Evolutionary conservation across 1,284 basidiomycete genomes (phyloP).

Genomic region (Cutaneotrichosporon curvatum): DNA sequence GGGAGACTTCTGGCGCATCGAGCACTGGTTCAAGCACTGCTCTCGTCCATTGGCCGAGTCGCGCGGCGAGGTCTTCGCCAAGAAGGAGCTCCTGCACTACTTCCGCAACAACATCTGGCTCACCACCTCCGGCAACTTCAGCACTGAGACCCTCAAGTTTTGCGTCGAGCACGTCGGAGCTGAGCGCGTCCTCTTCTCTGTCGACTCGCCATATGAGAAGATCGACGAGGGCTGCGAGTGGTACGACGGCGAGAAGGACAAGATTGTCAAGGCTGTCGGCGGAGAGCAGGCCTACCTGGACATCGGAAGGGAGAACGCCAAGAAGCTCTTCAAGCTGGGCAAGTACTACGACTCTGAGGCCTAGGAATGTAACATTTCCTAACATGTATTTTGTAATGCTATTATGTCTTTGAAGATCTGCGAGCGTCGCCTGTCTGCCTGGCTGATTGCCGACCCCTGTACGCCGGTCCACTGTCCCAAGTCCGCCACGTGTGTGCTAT

Average conservation of each 20-base stretch:
- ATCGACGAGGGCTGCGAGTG: constrained; percentile 38
- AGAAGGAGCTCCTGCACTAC: constrained; percentile 21
- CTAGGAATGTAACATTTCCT: too few species aligned
- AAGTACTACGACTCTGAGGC: constrained; percentile 17
- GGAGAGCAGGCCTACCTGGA: constrained; percentile 16
- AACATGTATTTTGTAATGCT: too few species aligned
- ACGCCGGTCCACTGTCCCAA: too few species aligned
- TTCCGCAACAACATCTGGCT: constrained; percentile 22
- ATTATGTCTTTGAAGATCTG: too few species aligned
- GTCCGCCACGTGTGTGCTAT: too few species aligned
- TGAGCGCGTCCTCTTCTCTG: constrained; percentile 41
- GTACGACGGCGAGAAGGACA: constrained; percentile 23
- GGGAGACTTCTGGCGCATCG: constrained; percentile 39
- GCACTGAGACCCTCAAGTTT: constrained; percentile 23
- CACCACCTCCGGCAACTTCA: constrained; percentile 18
- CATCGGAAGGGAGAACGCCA: constrained; percentile 20
- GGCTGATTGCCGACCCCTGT: too few species aligned
- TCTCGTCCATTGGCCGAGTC: constrained; percentile 14
- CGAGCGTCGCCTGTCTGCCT: too few species aligned
- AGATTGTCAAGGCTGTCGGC: constrained; percentile 14
- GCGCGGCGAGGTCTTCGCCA: constrained; percentile 26
- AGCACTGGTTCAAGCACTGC: constrained; percentile 40
- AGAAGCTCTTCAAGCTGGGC: constrained; percentile 21
- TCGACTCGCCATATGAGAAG: constrained; percentile 41
- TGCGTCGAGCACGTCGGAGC: constrained; percentile 29